phyloP scores from a whole-genome alignment of 306 rosid species.

The Rosa multiflora region DNA sequence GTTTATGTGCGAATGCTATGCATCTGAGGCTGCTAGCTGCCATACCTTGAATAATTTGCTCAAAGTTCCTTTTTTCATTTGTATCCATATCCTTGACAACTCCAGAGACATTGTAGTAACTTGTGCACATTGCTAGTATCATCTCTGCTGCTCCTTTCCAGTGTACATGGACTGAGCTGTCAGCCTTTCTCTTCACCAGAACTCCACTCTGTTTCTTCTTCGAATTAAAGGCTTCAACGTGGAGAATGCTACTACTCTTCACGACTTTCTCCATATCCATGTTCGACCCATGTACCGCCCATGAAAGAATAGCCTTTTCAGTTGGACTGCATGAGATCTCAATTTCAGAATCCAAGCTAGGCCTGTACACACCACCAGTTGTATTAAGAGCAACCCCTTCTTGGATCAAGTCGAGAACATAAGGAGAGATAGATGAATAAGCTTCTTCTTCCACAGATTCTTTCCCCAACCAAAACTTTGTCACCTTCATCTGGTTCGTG shows the following conservation, averaged over 20 bases:
- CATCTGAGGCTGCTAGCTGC: slow-evolving; percentile 36
- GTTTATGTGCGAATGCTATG: slow-evolving; percentile 40
- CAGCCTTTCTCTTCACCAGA: slow-evolving; percentile 21
- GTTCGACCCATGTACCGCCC: slow-evolving; percentile 31
- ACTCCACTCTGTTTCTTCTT: slow-evolving; percentile 40
- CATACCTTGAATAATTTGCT: slow-evolving; percentile 37
- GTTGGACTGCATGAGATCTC: slow-evolving; percentile 52
- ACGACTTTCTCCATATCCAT: slow-evolving; percentile 33
- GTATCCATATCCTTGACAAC: slow-evolving; percentile 11
- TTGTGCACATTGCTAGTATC: slow-evolving; percentile 36
- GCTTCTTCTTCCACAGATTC: slow-evolving; percentile 12
- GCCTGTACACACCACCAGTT: slow-evolving; percentile 25
- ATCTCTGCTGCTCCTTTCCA: slow-evolving; percentile 59
- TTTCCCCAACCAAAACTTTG: slow-evolving; percentile 36
- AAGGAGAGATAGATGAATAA: slow-evolving; percentile 17
- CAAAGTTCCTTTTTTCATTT: neutral
- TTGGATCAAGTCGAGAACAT: slow-evolving; percentile 4
- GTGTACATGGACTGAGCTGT: slow-evolving; percentile 31
- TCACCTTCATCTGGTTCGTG: slow-evolving; percentile 42
- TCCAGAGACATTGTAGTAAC: slow-evolving; percentile 32
- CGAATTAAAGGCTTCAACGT: slow-evolving; percentile 43
- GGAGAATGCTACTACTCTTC: slow-evolving; percentile 8
- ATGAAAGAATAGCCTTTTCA: slow-evolving; percentile 54
- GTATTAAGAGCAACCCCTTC: slow-evolving; percentile 50
- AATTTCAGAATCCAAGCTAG: slow-evolving; percentile 14